Evolutionary conservation across 352 stramenopile genomes (phyloP).

Genomic region (Globisporangium acanthophoron): DNA sequence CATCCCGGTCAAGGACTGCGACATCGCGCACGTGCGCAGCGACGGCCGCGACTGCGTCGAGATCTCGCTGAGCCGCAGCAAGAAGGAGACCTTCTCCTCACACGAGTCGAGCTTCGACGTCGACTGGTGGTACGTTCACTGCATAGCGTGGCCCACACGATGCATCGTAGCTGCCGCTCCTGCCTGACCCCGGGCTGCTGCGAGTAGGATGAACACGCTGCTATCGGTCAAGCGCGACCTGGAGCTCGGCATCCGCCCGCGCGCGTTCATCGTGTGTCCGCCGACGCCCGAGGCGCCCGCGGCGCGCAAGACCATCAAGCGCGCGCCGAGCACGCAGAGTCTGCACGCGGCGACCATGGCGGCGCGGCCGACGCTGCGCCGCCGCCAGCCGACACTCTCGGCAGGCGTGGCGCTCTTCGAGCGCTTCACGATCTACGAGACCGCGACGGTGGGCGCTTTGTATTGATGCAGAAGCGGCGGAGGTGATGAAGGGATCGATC

Average conservation of each 20-base stretch:
- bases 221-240: conserved; percentile 75
- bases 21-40: conserved; percentile 77
- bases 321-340: conserved; percentile 11
- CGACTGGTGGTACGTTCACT: conserved; percentile 69
- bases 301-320: conserved; percentile 14
- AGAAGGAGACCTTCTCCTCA: conserved; percentile 83
- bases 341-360: conserved; percentile 7
- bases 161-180: background rate
- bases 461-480: no score
- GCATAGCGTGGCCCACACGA: background rate
- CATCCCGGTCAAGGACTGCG: conserved; percentile 57
- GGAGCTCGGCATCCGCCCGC: conserved; percentile 49
- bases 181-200: background rate
- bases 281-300: conserved; percentile 27
- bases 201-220: conserved; percentile 69
- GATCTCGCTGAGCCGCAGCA: conserved; percentile 49
- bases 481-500: background rate
- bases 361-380: conserved; percentile 33
- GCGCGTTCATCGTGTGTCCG: conserved; percentile 59
- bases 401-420: conserved; percentile 68
- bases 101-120: conserved; percentile 82
- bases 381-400: conserved; percentile 59
- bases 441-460: conserved; percentile 20
- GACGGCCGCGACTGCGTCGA: conserved; percentile 82
- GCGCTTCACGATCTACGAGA: conserved; percentile 85